phyloP scores from a whole-genome alignment of 2,329 filamentous ascomycete genomes.

The Clonostachys rosea region DNA sequence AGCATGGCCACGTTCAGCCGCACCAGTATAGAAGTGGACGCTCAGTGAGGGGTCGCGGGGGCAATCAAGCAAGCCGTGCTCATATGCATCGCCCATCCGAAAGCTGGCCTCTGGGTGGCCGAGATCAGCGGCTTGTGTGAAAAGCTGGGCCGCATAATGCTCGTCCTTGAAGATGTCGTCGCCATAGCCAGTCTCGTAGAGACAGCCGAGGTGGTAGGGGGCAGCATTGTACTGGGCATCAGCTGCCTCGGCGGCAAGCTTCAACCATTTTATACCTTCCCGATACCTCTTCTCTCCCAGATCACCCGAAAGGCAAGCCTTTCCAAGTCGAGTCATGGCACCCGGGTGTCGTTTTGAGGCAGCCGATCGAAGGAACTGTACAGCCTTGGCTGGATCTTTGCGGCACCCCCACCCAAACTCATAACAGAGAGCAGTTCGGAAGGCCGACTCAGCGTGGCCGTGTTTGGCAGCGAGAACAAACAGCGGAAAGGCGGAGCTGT shows the following conservation, averaged over 20 bases:
- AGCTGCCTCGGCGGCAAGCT: constrained; percentile 83
- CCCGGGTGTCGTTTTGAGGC: constrained; percentile 94
- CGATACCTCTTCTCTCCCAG: constrained; percentile 83
- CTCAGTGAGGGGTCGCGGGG: constrained; percentile 88
- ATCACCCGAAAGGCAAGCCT: constrained; percentile 85
- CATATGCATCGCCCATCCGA: constrained; percentile 92
- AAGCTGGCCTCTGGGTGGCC: constrained; percentile 84
- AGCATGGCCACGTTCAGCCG: constrained; percentile 78
- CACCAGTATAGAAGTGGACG: constrained; percentile 95
- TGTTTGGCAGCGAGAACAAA: constrained; percentile 95
- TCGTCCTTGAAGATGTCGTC: constrained; percentile 92
- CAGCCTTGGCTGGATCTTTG: constrained; percentile 84
- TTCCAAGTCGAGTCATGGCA: constrained; percentile 86
- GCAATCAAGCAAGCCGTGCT: constrained; percentile 83
- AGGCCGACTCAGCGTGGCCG: constrained; percentile 93
- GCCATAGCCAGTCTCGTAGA: constrained; percentile 92
- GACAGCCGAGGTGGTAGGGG: constrained; percentile 80
- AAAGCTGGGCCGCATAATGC: constrained; percentile 85
- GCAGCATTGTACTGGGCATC: constrained; percentile 90
- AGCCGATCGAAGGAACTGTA: constrained; percentile 86
- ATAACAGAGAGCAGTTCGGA: constrained; percentile 90
- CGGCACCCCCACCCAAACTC: constrained; percentile 97
- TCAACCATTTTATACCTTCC: constrained; percentile 95
- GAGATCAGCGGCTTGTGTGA: constrained; percentile 89
- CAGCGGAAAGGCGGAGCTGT: constrained; percentile 85